Evolutionary conservation across 768 basidiomycete species (phyloP), one percentile per base, ranked within the genome.

Genomic region (Termitomyces bulborhizus): DNA sequence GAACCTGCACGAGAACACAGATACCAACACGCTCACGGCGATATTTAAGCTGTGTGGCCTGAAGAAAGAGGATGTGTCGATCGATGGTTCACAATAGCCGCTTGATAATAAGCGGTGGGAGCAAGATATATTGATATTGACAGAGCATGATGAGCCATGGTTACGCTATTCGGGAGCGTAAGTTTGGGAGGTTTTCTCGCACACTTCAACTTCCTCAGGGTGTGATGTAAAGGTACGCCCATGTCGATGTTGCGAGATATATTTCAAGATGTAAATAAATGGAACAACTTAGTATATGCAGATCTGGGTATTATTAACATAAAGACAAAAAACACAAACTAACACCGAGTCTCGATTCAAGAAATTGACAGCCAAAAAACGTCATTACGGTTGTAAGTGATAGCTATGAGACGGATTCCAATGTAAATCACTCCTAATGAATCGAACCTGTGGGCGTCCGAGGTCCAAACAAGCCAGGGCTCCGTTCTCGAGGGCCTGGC

Each of bases 391-490:
- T 53, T 24, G n/a, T 32, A 9, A 32, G 31, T 45, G 0, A 53
- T n/a, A 36, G 44, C 24, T n/a, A 43, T 44, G 15, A 16, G 24
- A 42, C 36, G 15, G 3, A 53, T 24, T 27, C 16, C 24, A n/a
- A 37, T 34, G 13, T 43, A 24, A 27, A 53, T 31, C 9, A 53
- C 29, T 44, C 13, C 9, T 24, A 54, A 41, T 57, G 57, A 18
- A 63, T 34, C 7, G 70, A 69, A 51, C 69, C 69, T 50, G 76
- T 72, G 11, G 84, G 85, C n/a, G 86, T 83, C 40, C 86, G 76
- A 41, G 90, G 88, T 32, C 90, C 90, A 64, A 92, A 93, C 57
- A 93, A 69, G 31, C 89, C 88, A 42, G 83, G 84, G 55, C 79
- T 83, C 8, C 57, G 51, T 24, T 61, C 60, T 39, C 71, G 69